These are phyloP conservation scores for Ceratocystis huliohia DNA, from an alignment of 2,329 filamentous ascomycete species.

Conservation along the genomic window DNA sequence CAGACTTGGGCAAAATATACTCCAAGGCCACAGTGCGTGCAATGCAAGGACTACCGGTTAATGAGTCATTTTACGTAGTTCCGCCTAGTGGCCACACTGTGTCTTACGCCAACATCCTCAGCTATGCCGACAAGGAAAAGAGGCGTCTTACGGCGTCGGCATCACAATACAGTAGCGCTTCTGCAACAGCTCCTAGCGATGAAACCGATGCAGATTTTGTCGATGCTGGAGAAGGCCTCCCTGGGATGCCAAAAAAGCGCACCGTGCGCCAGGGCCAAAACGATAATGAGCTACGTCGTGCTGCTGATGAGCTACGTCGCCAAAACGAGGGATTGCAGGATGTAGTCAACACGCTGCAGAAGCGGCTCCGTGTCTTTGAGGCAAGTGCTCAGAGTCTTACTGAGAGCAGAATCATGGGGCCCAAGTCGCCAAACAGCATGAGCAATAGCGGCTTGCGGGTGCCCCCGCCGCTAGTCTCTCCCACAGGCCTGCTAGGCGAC, in stretches of 20 bases:
- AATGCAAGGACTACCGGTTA: conserved; percentile 55
- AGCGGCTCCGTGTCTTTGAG: conserved; percentile 85
- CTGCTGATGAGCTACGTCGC: conserved; percentile 64
- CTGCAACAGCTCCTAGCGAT: conserved; percentile 34
- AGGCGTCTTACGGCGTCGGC: conserved; percentile 44
- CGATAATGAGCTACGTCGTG: conserved; percentile 48
- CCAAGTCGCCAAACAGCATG: conserved; percentile 38
- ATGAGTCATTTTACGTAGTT: conserved; percentile 86
- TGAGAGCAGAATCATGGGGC: conserved; percentile 59
- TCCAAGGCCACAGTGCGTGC: conserved; percentile 75
- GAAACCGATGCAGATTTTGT: conserved; percentile 77
- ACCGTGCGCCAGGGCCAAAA: conserved; percentile 32
- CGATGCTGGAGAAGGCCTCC: conserved; percentile 55
- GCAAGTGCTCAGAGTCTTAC: conserved; percentile 80
- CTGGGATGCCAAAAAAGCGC: conserved; percentile 24
- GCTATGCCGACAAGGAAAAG: conserved; percentile 53
- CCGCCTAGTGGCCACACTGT: conserved; percentile 82
- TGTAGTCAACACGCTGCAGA: conserved; percentile 73
- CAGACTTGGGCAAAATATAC: conserved; percentile 72
- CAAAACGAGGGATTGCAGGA: conserved; percentile 80
- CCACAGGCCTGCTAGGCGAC: conserved; percentile 23
- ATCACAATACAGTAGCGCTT: conserved; percentile 33
- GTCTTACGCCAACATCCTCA: conserved; percentile 83
- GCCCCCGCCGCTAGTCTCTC: conserved; percentile 5
- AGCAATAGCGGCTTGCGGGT: conserved; percentile 20